These are phyloP conservation scores for Knoxdaviesia capensis DNA, from an alignment of 2,329 filamentous ascomycete species.

Conservation along the genomic window DNA sequence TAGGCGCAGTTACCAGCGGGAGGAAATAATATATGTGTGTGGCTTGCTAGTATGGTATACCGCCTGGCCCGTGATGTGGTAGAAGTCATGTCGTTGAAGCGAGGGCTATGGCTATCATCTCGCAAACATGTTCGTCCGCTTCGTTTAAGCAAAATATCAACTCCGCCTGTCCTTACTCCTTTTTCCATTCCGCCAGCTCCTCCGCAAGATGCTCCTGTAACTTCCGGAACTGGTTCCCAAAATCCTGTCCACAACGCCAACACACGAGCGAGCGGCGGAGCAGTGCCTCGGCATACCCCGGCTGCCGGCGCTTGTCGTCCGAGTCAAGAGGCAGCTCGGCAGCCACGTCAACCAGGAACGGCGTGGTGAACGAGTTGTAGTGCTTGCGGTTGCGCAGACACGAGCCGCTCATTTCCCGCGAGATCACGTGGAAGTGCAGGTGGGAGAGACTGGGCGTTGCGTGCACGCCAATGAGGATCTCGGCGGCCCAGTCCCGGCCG, in stretches of 20 bases:
- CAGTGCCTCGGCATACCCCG: slow-evolving; percentile 23
- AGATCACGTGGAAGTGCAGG: slow-evolving; percentile 75
- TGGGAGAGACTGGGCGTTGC: slow-evolving; percentile 82
- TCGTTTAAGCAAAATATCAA: neutral
- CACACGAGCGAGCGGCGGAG: slow-evolving; percentile 49
- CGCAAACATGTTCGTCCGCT: too few relatives aligned
- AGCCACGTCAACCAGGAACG: slow-evolving; percentile 54
- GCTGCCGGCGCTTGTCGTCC: slow-evolving; percentile 38
- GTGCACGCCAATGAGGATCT: slow-evolving; percentile 65
- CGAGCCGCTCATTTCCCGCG: slow-evolving; percentile 55
- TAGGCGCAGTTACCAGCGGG: too few relatives aligned
- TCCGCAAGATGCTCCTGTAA: slow-evolving; percentile 56
- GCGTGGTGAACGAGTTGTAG: slow-evolving; percentile 79
- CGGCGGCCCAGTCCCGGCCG: slow-evolving; percentile 60
- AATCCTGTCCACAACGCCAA: slow-evolving; percentile 65
- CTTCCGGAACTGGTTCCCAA: slow-evolving; percentile 51
- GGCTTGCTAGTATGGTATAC: too few relatives aligned
- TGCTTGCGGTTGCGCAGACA: slow-evolving; percentile 64
- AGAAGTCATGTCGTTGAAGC: too few relatives aligned
- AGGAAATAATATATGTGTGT: too few relatives aligned
- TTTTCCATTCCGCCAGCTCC: slow-evolving; percentile 62
- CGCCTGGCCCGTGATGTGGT: too few relatives aligned
- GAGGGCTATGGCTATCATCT: too few relatives aligned
- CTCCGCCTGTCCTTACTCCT: slow-evolving; percentile 20
- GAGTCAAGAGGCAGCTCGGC: slow-evolving; percentile 57